These are phyloP conservation scores for Candida neerlandica DNA, from an alignment of 1,139 yeast species.

Conservation along the genomic window DNA sequence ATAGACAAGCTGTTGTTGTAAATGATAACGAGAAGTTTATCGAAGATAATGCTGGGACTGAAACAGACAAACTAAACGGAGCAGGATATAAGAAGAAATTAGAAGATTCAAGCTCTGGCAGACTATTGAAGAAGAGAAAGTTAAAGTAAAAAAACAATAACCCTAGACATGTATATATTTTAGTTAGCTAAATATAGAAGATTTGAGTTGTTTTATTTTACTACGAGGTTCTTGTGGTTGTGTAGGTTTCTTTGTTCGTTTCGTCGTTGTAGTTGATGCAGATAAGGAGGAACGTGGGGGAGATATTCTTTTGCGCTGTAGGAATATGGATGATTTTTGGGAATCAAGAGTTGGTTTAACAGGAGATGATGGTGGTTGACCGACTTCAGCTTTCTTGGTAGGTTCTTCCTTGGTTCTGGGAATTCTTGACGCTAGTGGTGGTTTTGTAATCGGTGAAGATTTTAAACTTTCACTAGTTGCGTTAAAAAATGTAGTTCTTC, in stretches of 20 bases:
- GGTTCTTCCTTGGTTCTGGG: not conserved
- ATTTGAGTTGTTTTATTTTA: slow-evolving; percentile 27
- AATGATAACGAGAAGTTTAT: slow-evolving; percentile 27
- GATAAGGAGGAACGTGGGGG: not conserved
- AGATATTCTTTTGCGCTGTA: slow-evolving; percentile 7
- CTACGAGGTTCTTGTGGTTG: slow-evolving; percentile 17
- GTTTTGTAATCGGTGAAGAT: not conserved
- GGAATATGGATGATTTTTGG: slow-evolving; percentile 10
- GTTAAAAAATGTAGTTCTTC: slow-evolving; percentile 15
- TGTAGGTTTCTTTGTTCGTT: slow-evolving; percentile 9
- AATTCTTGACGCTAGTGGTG: not conserved
- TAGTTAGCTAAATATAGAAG: slow-evolving; percentile 33
- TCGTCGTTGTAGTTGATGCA: slow-evolving; percentile 3
- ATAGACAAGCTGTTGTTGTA: slow-evolving; percentile 63
- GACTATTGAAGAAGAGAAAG: slow-evolving; percentile 27
- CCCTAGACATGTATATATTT: not conserved
- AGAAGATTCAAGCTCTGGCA: slow-evolving; percentile 28
- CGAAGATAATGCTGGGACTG: slow-evolving; percentile 18
- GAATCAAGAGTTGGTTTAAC: slow-evolving; percentile 4
- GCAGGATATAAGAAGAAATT: slow-evolving; percentile 28
- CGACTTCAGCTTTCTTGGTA: not conserved
- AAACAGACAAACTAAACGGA: slow-evolving; percentile 32
- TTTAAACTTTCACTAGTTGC: slow-evolving; percentile 1
- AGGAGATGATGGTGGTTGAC: not conserved
- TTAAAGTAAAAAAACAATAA: slow-evolving; percentile 8